A percentile compares a stretch with the other conserved stretches of the same genome.
Evolutionary conservation across 1,284 basidiomycete species (phyloP).

Genomic region (Hypsizygus ulmarius): DNA sequence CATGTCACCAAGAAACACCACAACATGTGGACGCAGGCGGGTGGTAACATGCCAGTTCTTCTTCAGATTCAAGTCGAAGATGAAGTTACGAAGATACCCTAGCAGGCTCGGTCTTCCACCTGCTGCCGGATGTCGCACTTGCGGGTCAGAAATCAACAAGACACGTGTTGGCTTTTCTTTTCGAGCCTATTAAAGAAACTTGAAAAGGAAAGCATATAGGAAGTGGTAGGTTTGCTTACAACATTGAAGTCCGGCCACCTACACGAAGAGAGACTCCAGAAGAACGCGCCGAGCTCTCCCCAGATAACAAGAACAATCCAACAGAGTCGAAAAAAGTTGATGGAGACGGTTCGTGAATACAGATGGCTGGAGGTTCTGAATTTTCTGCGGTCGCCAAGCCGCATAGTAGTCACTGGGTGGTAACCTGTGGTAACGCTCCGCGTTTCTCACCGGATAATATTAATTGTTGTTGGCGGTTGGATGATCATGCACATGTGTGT

Average conservation of each 20-base stretch:
- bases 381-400: slow-evolving; percentile 25
- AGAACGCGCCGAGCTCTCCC: slow-evolving; percentile 60
- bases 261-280: slow-evolving; percentile 48
- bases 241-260: slow-evolving; percentile 47
- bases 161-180: slow-evolving; percentile 44
- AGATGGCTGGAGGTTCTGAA: slow-evolving; percentile 26
- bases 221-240: slow-evolving; percentile 17
- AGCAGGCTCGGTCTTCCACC: slow-evolving; percentile 41
- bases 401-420: slow-evolving; percentile 22
- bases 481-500: no score
- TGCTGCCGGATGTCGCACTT: slow-evolving; percentile 58
- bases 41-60: slow-evolving; percentile 73
- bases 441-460: background rate
- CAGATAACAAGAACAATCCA: slow-evolving; percentile 66
- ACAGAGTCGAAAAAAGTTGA: slow-evolving; percentile 47
- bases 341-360: slow-evolving; percentile 34
- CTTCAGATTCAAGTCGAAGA: slow-evolving; percentile 68
- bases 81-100: slow-evolving; percentile 44
- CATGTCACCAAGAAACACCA: slow-evolving; percentile 84
- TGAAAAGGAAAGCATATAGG: slow-evolving; percentile 12
- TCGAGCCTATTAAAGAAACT: slow-evolving; percentile 16
- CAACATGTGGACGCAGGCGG: slow-evolving; percentile 60
- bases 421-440: slow-evolving; percentile 5
- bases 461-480: background rate
- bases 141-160: slow-evolving; percentile 76